These are phyloP conservation scores for Euryodendron excelsum DNA, from an alignment of 148 eudicot species.

Conservation along the genomic window DNA sequence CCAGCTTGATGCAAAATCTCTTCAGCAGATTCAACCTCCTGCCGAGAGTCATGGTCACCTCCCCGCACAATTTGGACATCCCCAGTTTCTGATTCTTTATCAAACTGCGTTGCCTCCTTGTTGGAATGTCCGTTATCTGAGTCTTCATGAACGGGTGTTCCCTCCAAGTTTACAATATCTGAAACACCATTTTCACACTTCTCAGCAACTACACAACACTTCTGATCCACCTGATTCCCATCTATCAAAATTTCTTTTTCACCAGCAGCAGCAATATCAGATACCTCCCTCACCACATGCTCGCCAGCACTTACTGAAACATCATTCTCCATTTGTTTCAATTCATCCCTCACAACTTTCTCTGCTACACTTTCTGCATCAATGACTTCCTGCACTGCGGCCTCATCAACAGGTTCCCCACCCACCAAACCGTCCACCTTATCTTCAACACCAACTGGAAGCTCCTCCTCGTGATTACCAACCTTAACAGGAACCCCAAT, in stretches of 20 bases:
- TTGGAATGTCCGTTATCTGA: slow-evolving; percentile 15
- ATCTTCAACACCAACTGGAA: slow-evolving; percentile 19
- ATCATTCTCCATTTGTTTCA: slow-evolving; percentile 17
- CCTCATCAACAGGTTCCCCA: slow-evolving; percentile 19
- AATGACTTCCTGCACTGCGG: slow-evolving; percentile 15
- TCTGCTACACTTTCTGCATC: slow-evolving; percentile 26
- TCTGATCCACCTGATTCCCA: slow-evolving; percentile 30
- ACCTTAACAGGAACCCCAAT: slow-evolving; percentile 22
- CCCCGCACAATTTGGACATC: slow-evolving; percentile 18
- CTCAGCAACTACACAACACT: slow-evolving; percentile 26
- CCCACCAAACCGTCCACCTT: slow-evolving; percentile 18
- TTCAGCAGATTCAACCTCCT: slow-evolving; percentile 5
- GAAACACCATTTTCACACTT: slow-evolving; percentile 22
- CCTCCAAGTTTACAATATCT: slow-evolving; percentile 17
- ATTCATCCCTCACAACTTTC: slow-evolving; percentile 22
- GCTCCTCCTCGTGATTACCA: slow-evolving; percentile 20
- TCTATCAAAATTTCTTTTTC: slow-evolving; percentile 23
- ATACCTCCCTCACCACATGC: slow-evolving; percentile 13
- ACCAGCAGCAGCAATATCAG: slow-evolving; percentile 14
- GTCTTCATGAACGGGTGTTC: neutral
- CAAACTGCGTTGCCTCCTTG: slow-evolving; percentile 9
- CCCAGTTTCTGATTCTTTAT: slow-evolving; percentile 31
- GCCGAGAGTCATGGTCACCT: neutral
- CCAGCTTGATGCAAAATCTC: slow-evolving; percentile 11
- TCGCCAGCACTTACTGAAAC: neutral